phyloP scores from a whole-genome alignment of 2,329 filamentous ascomycete genomes.

The Stemphylium vesicarium region DNA sequence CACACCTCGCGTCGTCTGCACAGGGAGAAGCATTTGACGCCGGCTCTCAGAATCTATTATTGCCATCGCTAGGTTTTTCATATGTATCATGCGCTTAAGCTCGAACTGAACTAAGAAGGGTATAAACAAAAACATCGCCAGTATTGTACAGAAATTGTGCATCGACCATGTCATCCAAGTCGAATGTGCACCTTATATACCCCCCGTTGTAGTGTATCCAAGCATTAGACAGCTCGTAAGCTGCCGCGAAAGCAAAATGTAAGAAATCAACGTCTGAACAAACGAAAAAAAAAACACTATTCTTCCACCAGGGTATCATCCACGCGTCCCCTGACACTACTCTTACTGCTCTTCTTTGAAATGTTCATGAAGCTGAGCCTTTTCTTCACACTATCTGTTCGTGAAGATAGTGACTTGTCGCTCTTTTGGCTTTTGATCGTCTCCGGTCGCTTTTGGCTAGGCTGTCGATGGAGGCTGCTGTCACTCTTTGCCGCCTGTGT shows the following conservation, averaged over 20 bases:
- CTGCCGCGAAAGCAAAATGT: slow-evolving; percentile 8
- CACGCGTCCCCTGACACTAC: slow-evolving; percentile 47
- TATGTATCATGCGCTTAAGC: slow-evolving; percentile 6
- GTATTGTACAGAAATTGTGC: slow-evolving; percentile 9
- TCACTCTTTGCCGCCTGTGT: slow-evolving; percentile 25
- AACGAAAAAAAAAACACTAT: slow-evolving; percentile 17
- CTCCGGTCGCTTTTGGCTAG: slow-evolving; percentile 29
- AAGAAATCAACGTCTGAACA: neutral
- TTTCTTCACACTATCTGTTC: slow-evolving; percentile 69
- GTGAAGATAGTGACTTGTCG: slow-evolving; percentile 52
- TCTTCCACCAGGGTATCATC: slow-evolving; percentile 45
- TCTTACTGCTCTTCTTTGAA: slow-evolving; percentile 71
- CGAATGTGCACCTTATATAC: slow-evolving; percentile 9
- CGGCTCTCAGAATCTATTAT: neutral
- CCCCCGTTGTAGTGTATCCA: slow-evolving; percentile 8
- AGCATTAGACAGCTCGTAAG: slow-evolving; percentile 19
- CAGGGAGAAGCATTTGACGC: neutral
- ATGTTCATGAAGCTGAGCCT: slow-evolving; percentile 79
- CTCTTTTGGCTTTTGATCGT: slow-evolving; percentile 51
- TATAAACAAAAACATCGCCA: slow-evolving; percentile 21
- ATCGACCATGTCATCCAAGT: slow-evolving; percentile 2
- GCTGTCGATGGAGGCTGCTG: slow-evolving; percentile 22
- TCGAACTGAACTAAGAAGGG: slow-evolving; percentile 12
- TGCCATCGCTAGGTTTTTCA: slow-evolving; percentile 3
- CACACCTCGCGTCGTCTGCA: neutral